Evolutionary conservation across 495 filamentous ascomycete species (phyloP), one percentile per base, ranked within the genome.

Genomic region (Aspergillus steynii): DNA sequence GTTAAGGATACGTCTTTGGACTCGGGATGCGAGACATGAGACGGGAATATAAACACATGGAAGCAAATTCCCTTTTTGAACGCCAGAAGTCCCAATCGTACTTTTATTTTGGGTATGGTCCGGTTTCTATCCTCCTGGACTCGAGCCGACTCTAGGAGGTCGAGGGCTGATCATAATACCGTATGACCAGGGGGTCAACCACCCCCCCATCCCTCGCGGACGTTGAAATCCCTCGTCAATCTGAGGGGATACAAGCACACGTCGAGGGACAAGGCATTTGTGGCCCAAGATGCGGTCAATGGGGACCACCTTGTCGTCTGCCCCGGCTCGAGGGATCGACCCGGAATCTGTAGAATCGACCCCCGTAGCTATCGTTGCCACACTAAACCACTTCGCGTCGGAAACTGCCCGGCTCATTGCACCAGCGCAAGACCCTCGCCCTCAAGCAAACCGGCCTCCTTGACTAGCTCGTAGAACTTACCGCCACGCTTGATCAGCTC

Each of bases 391-490:
- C 37, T 14, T 42, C 1, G 37, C 14, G 37, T 42, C 37, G 37
- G 20, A 42, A 10, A 42, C 3, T 42, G 37, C 37, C 37, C 12
- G 12, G 37, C 12, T 61, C 61, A 59, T 57, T 70, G 68, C 62
- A 58, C 61, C 65, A 61, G 56, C 54, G 63, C 70, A 53, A 70
- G 62, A 47, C 73, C 74, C 45, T 82, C 77, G 61, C 71, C 72
- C 42, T 85, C 81, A n/a, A 85, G 72, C 59, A 85, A 67, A 53
- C 79, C 81, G 3, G 83, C 76, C 67, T 85, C 83, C 60, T 81
- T 82, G 56, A 84, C 83, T 14, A 85, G 79, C 48, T 85, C 77
- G 67, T 82, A 84, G 65, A 85, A 85, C 52, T 79, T 74, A 20
- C 83, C 83, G 55, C 76, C 71, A 50, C 65, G 69, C 66, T 79